Evolutionary conservation across 2,329 filamentous ascomycete species (phyloP).

Genomic region (Amauroascus niger): DNA sequence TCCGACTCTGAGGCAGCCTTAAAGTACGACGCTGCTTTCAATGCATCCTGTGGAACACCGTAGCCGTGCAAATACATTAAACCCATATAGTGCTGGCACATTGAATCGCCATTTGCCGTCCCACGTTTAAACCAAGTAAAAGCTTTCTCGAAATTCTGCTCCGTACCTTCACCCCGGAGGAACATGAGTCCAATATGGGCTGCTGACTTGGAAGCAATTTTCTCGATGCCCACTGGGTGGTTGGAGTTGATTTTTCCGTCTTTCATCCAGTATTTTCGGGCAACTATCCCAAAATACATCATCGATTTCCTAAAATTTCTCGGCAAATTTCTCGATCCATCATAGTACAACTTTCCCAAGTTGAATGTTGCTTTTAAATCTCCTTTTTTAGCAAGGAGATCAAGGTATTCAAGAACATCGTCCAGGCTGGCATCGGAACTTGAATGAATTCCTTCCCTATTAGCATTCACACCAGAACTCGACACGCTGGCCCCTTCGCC

Average conservation of each 20-base stretch:
- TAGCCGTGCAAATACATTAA: constrained; percentile 74
- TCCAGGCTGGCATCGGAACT: constrained; percentile 81
- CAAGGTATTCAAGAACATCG: constrained; percentile 88
- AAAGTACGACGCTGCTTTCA: constrained; percentile 65
- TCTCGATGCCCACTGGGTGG: constrained; percentile 61
- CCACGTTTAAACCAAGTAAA: constrained; percentile 76
- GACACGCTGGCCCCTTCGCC: constrained; percentile 87
- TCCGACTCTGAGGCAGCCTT: constrained; percentile 73
- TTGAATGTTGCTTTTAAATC: constrained; percentile 81
- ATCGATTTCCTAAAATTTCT: constrained; percentile 64
- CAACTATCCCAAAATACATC: constrained; percentile 70
- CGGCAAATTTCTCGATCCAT: constrained; percentile 66
- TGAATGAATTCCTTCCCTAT: constrained; percentile 61
- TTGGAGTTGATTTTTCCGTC: constrained; percentile 66
- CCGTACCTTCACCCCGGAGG: constrained; percentile 72
- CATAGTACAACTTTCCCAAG: constrained; percentile 77
- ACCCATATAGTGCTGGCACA: constrained; percentile 76
- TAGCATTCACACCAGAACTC: constrained; percentile 75
- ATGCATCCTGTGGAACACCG: constrained; percentile 59
- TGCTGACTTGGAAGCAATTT: constrained; percentile 70
- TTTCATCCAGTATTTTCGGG: constrained; percentile 69
- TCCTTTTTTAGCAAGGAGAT: constrained; percentile 81
- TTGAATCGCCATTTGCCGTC: constrained; percentile 61
- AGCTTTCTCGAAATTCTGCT: constrained; percentile 67
- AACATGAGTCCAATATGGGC: constrained; percentile 86